phyloP scores from a whole-genome alignment of 2,329 filamentous ascomycete species.

The Emergomyces orientalis region DNA sequence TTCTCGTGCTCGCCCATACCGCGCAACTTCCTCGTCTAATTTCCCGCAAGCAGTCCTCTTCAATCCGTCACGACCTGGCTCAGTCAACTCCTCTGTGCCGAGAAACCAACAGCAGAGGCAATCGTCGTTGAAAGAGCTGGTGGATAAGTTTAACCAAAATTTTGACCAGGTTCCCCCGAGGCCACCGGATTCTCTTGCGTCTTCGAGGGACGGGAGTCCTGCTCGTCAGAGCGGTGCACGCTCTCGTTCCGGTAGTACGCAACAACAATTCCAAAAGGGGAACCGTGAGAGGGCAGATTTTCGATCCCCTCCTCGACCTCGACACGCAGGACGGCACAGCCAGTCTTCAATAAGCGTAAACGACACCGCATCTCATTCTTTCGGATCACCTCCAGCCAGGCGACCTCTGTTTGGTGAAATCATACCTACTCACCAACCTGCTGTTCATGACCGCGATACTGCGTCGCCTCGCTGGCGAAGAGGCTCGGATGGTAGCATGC shows the following conservation, averaged over 20 bases:
- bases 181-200: conserved; percentile 28
- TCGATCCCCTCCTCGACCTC: conserved; percentile 4
- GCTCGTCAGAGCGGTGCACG: conserved; percentile 21
- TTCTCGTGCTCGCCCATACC: conserved; percentile 21
- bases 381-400: conserved; percentile 26
- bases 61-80: conserved; percentile 1
- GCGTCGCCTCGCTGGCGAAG: conserved; percentile 46
- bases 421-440: conserved; percentile 40
- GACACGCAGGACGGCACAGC: conserved; percentile 1
- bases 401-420: conserved; percentile 68
- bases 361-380: neutral
- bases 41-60: conserved; percentile 1
- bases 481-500: conserved; percentile 63
- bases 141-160: conserved; percentile 67
- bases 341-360: neutral
- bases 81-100: conserved; percentile 7
- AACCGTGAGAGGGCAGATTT: neutral
- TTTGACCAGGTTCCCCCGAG: conserved; percentile 38
- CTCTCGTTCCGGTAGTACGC: conserved; percentile 24
- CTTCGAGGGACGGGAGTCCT: conserved; percentile 32
- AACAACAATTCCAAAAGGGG: conserved; percentile 13
- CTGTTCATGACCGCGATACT: conserved; percentile 50
- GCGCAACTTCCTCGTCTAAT: conserved; percentile 26
- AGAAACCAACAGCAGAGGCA: conserved; percentile 35
- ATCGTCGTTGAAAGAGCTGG: conserved; percentile 70